Percentiles rank a stretch among this genome's conserved stretches.
phyloP scores from a whole-genome alignment of 768 basidiomycete genomes.

The Lactarius hengduanensis region DNA sequence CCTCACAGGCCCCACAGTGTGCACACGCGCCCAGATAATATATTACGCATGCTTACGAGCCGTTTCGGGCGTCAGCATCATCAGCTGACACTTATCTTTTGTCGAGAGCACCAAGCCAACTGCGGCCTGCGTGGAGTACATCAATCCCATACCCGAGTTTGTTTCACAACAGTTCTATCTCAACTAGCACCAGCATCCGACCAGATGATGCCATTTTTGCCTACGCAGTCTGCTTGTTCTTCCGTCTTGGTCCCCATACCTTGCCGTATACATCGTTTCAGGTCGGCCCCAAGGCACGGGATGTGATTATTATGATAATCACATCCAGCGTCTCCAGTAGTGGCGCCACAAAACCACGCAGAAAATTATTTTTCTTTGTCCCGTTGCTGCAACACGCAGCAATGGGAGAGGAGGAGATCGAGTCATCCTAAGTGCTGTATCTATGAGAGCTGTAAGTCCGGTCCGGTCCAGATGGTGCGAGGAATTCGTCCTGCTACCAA shows the following conservation, averaged over 20 bases:
- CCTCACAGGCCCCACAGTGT: constrained; percentile 16
- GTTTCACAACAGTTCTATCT: constrained; percentile 5
- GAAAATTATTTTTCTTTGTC: background rate
- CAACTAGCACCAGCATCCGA: background rate
- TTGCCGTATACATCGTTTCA: background rate
- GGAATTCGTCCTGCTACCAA: background rate
- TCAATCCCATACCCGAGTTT: background rate
- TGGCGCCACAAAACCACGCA: constrained; percentile 1
- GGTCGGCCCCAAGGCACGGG: background rate
- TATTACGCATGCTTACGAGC: constrained; percentile 5
- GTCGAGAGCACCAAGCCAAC: background rate
- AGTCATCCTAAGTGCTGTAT: background rate
- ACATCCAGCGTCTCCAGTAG: background rate
- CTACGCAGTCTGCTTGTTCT: background rate
- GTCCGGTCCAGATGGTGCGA: background rate
- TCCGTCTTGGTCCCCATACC: background rate
- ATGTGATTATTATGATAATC: background rate
- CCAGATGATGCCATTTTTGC: background rate
- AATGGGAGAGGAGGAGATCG: background rate
- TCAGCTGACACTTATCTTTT: constrained; percentile 19
- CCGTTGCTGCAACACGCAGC: background rate
- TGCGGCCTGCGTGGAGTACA: constrained; percentile 16
- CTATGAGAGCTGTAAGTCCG: background rate
- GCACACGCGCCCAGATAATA: constrained; percentile 10
- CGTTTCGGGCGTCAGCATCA: constrained; percentile 5